phyloP scores from a whole-genome alignment of 129 eudicot genomes.

The Helichrysum umbraculigerum region DNA sequence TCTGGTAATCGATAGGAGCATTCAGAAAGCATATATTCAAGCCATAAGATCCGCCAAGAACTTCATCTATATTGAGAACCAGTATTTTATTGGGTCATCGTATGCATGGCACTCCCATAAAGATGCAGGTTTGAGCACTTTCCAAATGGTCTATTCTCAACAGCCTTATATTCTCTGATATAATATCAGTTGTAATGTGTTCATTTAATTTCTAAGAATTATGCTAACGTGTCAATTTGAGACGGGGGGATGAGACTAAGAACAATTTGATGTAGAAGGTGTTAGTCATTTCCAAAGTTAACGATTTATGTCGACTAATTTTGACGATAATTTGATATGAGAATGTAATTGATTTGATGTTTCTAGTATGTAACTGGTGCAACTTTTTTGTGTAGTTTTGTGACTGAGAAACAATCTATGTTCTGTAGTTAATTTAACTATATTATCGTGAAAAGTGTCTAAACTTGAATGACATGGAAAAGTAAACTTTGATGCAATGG shows the following conservation, averaged over 20 bases:
- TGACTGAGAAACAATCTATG: not conserved
- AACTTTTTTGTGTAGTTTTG: not conserved
- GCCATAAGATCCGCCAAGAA: constrained; percentile 90
- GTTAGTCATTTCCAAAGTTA: not conserved
- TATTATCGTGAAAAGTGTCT: not conserved
- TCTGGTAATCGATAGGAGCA: constrained; percentile 74
- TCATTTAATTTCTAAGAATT: not conserved
- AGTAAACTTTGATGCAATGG: not conserved
- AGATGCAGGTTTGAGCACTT: constrained; percentile 62
- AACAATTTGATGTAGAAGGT: constrained; percentile 7
- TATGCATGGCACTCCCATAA: constrained; percentile 74
- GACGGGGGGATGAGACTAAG: not conserved
- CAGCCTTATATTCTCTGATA: not conserved
- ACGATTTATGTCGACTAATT: not conserved
- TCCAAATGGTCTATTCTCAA: not conserved
- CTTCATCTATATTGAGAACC: constrained; percentile 91
- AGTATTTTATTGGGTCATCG: constrained; percentile 87
- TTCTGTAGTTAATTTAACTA: too few relatives aligned
- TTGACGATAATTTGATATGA: not conserved
- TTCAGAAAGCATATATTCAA: constrained; percentile 79
- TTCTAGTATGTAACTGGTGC: not conserved
- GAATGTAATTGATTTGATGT: constrained; percentile 1
- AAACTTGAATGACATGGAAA: constrained; percentile 14
- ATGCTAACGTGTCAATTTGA: not conserved
- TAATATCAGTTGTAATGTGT: not conserved